These are phyloP conservation scores for Byssochlamys sp. DNA, from an alignment of 2,329 filamentous ascomycete genomes.

Conservation along the genomic window DNA sequence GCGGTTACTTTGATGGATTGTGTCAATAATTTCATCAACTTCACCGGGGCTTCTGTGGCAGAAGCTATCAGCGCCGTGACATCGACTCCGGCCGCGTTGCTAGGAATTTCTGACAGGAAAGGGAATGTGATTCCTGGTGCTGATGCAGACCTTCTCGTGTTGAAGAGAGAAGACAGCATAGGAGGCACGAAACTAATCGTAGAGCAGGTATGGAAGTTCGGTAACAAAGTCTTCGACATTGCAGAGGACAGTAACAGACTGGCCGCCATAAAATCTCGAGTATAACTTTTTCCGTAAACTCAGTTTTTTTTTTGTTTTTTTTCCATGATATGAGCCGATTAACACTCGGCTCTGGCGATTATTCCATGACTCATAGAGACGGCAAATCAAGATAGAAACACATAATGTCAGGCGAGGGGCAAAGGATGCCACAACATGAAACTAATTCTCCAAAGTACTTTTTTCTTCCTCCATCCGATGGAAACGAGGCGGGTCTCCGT, in stretches of 20 bases:
- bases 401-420: background rate
- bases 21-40: constrained; percentile 69
- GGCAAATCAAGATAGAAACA: background rate
- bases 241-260: background rate
- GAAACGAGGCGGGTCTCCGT: background rate
- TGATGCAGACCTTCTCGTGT: background rate
- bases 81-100: constrained; percentile 65
- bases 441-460: background rate
- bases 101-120: constrained; percentile 44
- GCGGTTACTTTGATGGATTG: constrained; percentile 62
- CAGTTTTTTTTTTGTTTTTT: too few species aligned
- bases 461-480: background rate
- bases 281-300: background rate
- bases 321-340: too few species aligned
- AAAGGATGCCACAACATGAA: background rate
- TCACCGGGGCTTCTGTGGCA: constrained; percentile 59
- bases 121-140: background rate
- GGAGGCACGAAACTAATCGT: constrained; percentile 42
- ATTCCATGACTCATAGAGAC: too few species aligned
- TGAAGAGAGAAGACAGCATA: background rate
- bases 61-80: constrained; percentile 65
- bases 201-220: constrained; percentile 77
- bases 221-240: constrained; percentile 40
- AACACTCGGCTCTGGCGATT: too few species aligned
- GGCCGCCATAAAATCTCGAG: background rate